Evolutionary conservation across 2,329 filamentous ascomycete genomes (phyloP).

Genomic region (Cyphellophora europaea): DNA sequence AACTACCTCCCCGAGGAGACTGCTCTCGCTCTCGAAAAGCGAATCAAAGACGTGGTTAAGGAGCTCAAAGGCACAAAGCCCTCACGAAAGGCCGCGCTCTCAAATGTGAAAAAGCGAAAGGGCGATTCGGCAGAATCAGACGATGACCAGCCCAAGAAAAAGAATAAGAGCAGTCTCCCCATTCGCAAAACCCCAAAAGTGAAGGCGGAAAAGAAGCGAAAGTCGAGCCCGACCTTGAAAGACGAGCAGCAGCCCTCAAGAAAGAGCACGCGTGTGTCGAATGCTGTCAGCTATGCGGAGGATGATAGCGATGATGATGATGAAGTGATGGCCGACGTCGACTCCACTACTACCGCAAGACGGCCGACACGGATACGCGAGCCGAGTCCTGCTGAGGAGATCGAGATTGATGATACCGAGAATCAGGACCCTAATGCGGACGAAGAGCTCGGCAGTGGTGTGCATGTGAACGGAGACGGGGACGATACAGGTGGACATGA

Average conservation of each 20-base stretch:
- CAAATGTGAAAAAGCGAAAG: slow-evolving; percentile 31
- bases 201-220: slow-evolving; percentile 24
- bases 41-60: slow-evolving; percentile 63
- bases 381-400: too few species aligned
- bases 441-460: slow-evolving; percentile 7
- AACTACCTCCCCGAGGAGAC: slow-evolving; percentile 70
- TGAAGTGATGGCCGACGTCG: slow-evolving; percentile 9
- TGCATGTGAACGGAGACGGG: slow-evolving; percentile 2
- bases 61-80: slow-evolving; percentile 29
- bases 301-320: slow-evolving; percentile 30
- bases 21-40: slow-evolving; percentile 65
- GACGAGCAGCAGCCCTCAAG: slow-evolving; percentile 25
- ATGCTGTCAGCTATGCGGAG: slow-evolving; percentile 28
- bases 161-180: slow-evolving; percentile 12
- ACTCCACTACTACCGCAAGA: not conserved
- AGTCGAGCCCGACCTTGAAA: slow-evolving; percentile 25
- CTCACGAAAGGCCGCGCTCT: slow-evolving; percentile 12
- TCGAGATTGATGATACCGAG: not conserved
- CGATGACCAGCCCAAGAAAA: slow-evolving; percentile 13
- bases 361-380: too few species aligned
- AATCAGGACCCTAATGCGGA: slow-evolving; percentile 2
- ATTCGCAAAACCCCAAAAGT: slow-evolving; percentile 16
- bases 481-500: slow-evolving; percentile 3
- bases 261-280: slow-evolving; percentile 29
- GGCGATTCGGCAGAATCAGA: slow-evolving; percentile 25